Evolutionary conservation across 2,329 filamentous ascomycete species (phyloP).

Genomic region (Exophiala sp.): DNA sequence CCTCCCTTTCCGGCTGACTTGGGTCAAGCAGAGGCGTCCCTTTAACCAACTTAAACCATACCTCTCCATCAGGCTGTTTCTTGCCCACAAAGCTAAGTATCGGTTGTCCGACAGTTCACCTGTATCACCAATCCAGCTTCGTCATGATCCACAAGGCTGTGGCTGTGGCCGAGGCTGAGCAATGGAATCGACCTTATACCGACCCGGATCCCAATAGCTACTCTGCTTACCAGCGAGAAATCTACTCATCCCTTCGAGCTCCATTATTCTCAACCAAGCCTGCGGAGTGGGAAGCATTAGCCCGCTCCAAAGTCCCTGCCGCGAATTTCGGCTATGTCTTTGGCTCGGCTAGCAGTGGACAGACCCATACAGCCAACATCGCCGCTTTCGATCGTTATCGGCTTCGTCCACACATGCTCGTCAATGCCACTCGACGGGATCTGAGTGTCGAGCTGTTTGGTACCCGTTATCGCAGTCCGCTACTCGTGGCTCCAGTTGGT

Average conservation of each 20-base stretch:
- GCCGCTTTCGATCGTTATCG: constrained; percentile 32
- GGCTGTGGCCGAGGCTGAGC: constrained; percentile 1
- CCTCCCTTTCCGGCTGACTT: too few relatives aligned
- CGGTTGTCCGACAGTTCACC: too few relatives aligned
- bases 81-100: too few relatives aligned
- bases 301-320: constrained; percentile 43
- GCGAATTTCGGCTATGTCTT: constrained; percentile 55
- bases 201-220: constrained; percentile 23
- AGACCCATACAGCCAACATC: constrained; percentile 32
- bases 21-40: too few relatives aligned
- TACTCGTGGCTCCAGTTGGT: constrained; percentile 62
- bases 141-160: constrained; percentile 15
- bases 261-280: constrained; percentile 53
- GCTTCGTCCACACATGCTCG: constrained; percentile 30
- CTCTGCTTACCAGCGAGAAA: constrained; percentile 26
- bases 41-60: too few relatives aligned
- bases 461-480: constrained; percentile 43
- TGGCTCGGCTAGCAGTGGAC: constrained; percentile 46
- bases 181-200: constrained; percentile 21
- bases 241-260: constrained; percentile 28
- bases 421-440: constrained; percentile 39
- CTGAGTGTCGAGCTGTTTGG: constrained; percentile 50
- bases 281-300: constrained; percentile 49
- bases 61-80: too few relatives aligned
- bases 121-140: neutral